Percentiles rank a stretch among this genome's conserved stretches.
These are phyloP conservation scores for Hebeloma cylindrosporum DNA, from an alignment of 768 basidiomycete species.

Conservation along the genomic window DNA sequence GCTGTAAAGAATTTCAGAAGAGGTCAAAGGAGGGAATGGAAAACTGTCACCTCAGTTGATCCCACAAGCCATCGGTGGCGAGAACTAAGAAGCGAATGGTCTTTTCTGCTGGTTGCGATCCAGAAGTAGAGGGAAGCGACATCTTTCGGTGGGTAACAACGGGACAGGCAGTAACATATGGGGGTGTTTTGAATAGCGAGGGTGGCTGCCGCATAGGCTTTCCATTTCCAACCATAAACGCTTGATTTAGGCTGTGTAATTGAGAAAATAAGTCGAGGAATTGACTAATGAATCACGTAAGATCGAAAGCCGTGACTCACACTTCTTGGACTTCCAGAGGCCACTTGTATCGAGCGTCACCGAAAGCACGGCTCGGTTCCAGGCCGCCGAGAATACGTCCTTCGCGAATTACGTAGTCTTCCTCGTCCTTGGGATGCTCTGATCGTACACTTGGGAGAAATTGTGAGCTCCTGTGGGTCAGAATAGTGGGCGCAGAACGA, in stretches of 20 bases:
- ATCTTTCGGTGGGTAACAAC: slow-evolving; percentile 79
- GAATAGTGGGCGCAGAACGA: not conserved
- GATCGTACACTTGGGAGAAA: slow-evolving; percentile 57
- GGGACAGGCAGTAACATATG: slow-evolving; percentile 87
- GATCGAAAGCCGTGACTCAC: slow-evolving; percentile 39
- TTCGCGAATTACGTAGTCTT: slow-evolving; percentile 66
- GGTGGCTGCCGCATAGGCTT: slow-evolving; percentile 60
- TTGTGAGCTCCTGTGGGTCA: not conserved
- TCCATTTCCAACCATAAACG: slow-evolving; percentile 66
- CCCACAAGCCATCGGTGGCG: slow-evolving; percentile 87
- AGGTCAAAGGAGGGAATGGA: not conserved
- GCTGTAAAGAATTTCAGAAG: slow-evolving; percentile 33
- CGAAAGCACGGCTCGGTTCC: slow-evolving; percentile 85
- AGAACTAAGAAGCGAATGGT: slow-evolving; percentile 78
- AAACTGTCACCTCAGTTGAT: slow-evolving; percentile 49
- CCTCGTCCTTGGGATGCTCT: slow-evolving; percentile 82
- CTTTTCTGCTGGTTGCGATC: slow-evolving; percentile 28
- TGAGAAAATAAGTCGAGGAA: slow-evolving; percentile 3
- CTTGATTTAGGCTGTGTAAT: slow-evolving; percentile 56
- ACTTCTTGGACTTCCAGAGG: slow-evolving; percentile 66
- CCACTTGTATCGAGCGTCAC: slow-evolving; percentile 92
- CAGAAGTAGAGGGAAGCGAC: slow-evolving; percentile 43
- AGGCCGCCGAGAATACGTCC: slow-evolving; percentile 87
- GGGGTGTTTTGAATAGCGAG: slow-evolving; percentile 74
- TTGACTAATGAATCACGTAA: not conserved